Evolutionary conservation across 305 asterid species (phyloP).

Genomic region (Monarda citriodora): DNA sequence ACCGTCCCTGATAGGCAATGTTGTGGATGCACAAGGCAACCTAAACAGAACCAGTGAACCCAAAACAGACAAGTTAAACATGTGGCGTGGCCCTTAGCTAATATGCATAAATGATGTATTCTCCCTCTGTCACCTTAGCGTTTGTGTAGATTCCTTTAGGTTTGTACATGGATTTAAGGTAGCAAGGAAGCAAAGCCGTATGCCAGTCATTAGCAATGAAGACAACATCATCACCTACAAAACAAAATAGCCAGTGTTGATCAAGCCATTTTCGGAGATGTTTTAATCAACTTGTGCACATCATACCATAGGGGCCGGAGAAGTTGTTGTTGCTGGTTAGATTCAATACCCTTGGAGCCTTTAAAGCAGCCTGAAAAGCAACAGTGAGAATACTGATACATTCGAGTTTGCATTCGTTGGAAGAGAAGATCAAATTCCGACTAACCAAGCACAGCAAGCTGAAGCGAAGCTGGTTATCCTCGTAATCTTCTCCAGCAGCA

Average conservation of each 20-base stretch:
- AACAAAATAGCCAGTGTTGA: slow-evolving; percentile 11
- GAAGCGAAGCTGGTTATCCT: slow-evolving; percentile 85
- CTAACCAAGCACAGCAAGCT: slow-evolving; percentile 85
- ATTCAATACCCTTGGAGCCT: slow-evolving; percentile 80
- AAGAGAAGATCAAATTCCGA: background rate
- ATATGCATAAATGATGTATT: background rate
- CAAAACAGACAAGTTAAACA: slow-evolving; percentile 20
- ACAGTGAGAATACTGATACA: background rate
- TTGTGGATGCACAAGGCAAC: slow-evolving; percentile 97
- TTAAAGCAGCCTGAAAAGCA: slow-evolving; percentile 83
- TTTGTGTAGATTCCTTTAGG: slow-evolving; percentile 69
- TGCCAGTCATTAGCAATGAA: slow-evolving; percentile 99
- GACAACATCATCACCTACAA: slow-evolving; percentile 82
- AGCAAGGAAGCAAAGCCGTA: slow-evolving; percentile 90
- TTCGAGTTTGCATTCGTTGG: no score
- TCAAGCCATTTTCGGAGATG: background rate
- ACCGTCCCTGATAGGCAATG: slow-evolving; percentile 97
- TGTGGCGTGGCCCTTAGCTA: background rate
- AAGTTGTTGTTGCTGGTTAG: slow-evolving; percentile 62
- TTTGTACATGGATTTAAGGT: slow-evolving; percentile 81
- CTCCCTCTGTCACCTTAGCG: slow-evolving; percentile 57
- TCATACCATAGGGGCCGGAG: slow-evolving; percentile 90
- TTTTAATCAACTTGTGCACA: background rate
- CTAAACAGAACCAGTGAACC: slow-evolving; percentile 29
- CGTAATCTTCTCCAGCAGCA: slow-evolving; percentile 74